Base-by-base conservation (phyloP, 2,329 filamentous ascomycete species). In the Pseudohalonectria lignicola region DNA sequence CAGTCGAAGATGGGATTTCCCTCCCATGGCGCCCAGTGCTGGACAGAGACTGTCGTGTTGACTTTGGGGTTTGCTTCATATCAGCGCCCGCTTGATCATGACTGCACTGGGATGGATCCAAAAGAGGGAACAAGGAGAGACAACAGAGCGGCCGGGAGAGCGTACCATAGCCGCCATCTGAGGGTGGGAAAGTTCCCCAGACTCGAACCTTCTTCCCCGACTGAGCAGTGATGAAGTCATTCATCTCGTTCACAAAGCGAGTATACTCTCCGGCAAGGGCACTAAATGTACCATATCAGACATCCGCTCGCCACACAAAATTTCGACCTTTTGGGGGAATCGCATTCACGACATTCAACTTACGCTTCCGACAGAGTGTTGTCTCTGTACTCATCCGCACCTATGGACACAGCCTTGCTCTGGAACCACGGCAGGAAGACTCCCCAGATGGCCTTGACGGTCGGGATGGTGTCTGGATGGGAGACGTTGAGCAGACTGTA, bases 351-450 rank as follows among this genome's bases (percentile, higher is more conserved):
- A 13, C 5, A 34, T n/a, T 20, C 12, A 7, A 37, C 36, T 31
- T 31, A 37, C 36, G 36, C 29, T n/a, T 18, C n/a, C 17, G 19
- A 28, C 18, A 37, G 29, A n/a, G 36, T 21, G 13, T 37, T 29
- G 12, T 37, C 43, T 5, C 20, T 56, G 42, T 76, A 76, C 45
- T 76, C 71, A 41, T 75, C 71, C 0, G 71, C 71, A 0, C 71
- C 71, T 11, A 76, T 67, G 42, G 71, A 67, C 2, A 75, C 67
- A 2, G 64, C 65, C 46, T 72, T 75, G 4, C 57, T 63, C 19
- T 71, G 60, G 41, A 76, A 74, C 71, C 71, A 75, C 2, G 65
- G 66, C 4, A 75, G 46, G 40, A 74, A 74, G 1, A 63, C 63
- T 7, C 52, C 48, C 69, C 71, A 76, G 35, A 74, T 68, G 0